Evolutionary conservation across 768 basidiomycete genomes (phyloP).

Genomic region (Nidularia pulvinata): DNA sequence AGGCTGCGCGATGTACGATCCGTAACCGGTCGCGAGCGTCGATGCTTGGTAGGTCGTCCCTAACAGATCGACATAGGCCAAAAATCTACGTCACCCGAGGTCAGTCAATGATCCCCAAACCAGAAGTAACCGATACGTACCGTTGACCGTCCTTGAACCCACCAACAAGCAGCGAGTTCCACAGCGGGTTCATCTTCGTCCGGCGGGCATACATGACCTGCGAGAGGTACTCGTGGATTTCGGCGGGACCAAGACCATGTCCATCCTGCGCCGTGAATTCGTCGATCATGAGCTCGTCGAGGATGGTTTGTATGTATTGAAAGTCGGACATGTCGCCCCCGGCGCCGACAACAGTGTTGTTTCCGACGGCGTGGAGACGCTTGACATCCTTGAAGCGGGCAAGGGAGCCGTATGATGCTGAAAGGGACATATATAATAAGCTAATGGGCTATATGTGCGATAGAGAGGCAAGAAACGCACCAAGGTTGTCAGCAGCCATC

Average conservation of each 20-base stretch:
- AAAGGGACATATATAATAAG: not conserved
- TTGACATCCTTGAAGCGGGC: slow-evolving; percentile 95
- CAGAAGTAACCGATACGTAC: slow-evolving; percentile 35
- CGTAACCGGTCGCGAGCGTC: slow-evolving; percentile 95
- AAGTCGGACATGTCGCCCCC: slow-evolving; percentile 99
- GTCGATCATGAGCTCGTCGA: slow-evolving; percentile 76
- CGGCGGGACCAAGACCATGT: slow-evolving; percentile 79
- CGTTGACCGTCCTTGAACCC: slow-evolving; percentile 85
- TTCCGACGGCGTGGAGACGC: slow-evolving; percentile 84
- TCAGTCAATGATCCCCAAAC: not conserved
- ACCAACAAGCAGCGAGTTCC: slow-evolving; percentile 94
- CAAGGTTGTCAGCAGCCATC: slow-evolving; percentile 98
- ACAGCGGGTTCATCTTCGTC: slow-evolving; percentile 89
- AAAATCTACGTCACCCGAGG: slow-evolving; percentile 56
- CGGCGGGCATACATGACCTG: slow-evolving; percentile 91
- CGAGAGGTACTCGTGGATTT: slow-evolving; percentile 91
- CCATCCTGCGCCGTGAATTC: slow-evolving; percentile 86
- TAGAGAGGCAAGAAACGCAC: slow-evolving; percentile 37
- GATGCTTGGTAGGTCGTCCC: slow-evolving; percentile 97
- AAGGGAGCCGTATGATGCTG: slow-evolving; percentile 96
- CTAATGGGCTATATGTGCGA: not conserved
- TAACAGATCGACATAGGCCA: slow-evolving; percentile 92
- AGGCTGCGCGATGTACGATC: slow-evolving; percentile 91
- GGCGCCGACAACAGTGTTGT: slow-evolving; percentile 86
- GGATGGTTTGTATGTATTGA: slow-evolving; percentile 82